A percentile compares a stretch with the other conserved stretches of the same genome.
phyloP scores from a whole-genome alignment of 352 stramenopile genomes.

The Globisporangium lucens region DNA sequence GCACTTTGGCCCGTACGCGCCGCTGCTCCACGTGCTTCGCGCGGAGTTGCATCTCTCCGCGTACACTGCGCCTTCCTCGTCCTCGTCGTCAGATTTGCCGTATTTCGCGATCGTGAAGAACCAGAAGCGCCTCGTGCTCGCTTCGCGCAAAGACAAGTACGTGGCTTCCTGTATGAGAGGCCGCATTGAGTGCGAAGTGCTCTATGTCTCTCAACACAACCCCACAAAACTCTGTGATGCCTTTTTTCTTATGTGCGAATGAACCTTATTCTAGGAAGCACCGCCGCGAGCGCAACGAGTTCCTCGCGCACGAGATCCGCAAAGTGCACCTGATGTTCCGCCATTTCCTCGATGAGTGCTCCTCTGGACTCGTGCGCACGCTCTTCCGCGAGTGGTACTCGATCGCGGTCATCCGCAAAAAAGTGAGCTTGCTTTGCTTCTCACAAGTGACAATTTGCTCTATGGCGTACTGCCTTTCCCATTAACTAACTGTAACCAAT shows the following conservation, averaged over 20 bases:
- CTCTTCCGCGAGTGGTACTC: conserved; percentile 73
- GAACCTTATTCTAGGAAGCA: conserved; percentile 23
- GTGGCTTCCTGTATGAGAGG: not conserved
- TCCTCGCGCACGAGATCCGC: conserved; percentile 52
- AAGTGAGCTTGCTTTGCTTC: conserved; percentile 26
- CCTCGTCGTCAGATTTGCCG: conserved; percentile 18
- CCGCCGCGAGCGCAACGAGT: conserved; percentile 47
- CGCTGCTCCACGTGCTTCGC: conserved; percentile 38
- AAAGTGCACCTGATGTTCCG: conserved; percentile 55
- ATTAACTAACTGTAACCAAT: not conserved
- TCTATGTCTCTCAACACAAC: no score
- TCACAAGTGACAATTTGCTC: not conserved
- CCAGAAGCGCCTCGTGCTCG: conserved; percentile 50
- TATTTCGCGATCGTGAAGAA: conserved; percentile 72
- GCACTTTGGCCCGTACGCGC: conserved; percentile 54
- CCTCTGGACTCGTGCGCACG: conserved; percentile 38
- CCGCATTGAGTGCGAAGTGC: no score
- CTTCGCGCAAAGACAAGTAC: conserved; percentile 46
- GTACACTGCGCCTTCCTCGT: conserved; percentile 24
- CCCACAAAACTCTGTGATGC: not conserved
- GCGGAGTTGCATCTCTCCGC: conserved; percentile 43
- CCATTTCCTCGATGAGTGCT: conserved; percentile 49
- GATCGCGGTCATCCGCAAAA: conserved; percentile 53
- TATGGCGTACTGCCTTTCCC: not conserved
- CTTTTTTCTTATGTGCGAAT: not conserved